These are phyloP conservation scores for Ophiostoma australiae DNA, from an alignment of 2,329 filamentous ascomycete species.

Conservation along the genomic window DNA sequence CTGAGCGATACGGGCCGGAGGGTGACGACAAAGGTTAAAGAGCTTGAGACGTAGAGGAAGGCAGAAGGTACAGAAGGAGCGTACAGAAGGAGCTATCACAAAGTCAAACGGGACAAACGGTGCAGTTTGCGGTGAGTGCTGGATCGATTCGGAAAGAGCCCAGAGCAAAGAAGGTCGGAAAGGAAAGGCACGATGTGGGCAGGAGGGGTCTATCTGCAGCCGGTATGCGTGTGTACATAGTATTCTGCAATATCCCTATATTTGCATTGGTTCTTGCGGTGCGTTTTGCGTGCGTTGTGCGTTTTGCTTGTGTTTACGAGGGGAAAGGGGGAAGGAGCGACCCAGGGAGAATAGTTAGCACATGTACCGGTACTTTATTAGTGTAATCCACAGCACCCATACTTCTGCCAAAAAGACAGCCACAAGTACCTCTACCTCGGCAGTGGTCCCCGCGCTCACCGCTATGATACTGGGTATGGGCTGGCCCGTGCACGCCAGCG, in stretches of 20 bases:
- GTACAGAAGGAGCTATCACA: neutral
- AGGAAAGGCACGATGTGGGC: neutral
- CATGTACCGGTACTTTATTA: conserved; percentile 9
- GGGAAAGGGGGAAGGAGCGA: conserved; percentile 15
- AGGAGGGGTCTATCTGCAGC: conserved; percentile 21
- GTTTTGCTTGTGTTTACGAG: conserved; percentile 8
- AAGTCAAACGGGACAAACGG: neutral
- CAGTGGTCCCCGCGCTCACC: conserved; percentile 20
- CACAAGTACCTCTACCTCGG: neutral
- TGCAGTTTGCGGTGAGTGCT: conserved; percentile 25
- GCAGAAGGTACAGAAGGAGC: neutral
- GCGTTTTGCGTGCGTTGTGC: conserved; percentile 9
- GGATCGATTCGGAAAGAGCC: neutral
- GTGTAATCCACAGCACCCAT: neutral
- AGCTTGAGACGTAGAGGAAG: neutral
- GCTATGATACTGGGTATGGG: conserved; percentile 19
- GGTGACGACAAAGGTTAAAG: neutral
- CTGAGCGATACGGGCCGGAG: neutral
- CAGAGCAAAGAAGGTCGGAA: neutral
- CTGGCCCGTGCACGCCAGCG: conserved; percentile 26
- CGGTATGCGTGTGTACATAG: neutral
- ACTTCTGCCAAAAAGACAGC: neutral
- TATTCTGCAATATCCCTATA: neutral
- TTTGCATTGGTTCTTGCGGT: neutral
- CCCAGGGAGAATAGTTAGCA: neutral